Base-by-base conservation (phyloP, 345 rosid species). In the Reutealis trisperma region DNA sequence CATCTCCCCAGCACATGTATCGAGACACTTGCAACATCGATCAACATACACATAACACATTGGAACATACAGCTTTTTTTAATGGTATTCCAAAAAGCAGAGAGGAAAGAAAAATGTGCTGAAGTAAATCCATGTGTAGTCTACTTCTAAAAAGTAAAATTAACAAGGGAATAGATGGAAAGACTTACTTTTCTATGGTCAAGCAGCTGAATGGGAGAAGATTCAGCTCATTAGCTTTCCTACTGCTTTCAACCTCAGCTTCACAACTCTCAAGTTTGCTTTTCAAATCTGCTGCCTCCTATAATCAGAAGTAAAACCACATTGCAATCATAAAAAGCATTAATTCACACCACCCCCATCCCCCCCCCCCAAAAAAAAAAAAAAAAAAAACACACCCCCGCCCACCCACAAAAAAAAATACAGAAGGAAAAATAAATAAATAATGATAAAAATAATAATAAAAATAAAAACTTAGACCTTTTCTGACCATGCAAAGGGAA, bases 131-230 rank as follows among this genome's bases (percentile, higher is more conserved):
- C 37, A 34, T 19, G 6, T 4, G 21, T 19, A 21, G 24, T 4
- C 60, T 19, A 55, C 60, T 55, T 55, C 22, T 55, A 55, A 49
- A 13, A 58, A 19, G 61, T 21, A 58, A 7, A 57, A 58, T 11
- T 21, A 58, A 24, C 61, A 58, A 7, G 51, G 37, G 37, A 5
- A 34, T 34, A 34, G 37, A 34, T 34, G 37, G 3, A 34, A 34
- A 15, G 19, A 66, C 83, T 45, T 80, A 91, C 99, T 81, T 85
- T 86, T 88, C 85, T n/a, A 65, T 62, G 65, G 88, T 78, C 76
- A 90, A 85, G 82, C 88, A 89, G 76, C 91, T 79, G 59, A 92
- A 74, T n/a, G 96, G 97, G 70, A 96, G 84, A 78, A 92, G 89
- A 76, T 72, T 79, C 75, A 85, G 80, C 85, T 96, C 97, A 78